These are phyloP conservation scores for Tilletia indica DNA, from an alignment of 1,284 basidiomycete genomes.

Conservation along the genomic window DNA sequence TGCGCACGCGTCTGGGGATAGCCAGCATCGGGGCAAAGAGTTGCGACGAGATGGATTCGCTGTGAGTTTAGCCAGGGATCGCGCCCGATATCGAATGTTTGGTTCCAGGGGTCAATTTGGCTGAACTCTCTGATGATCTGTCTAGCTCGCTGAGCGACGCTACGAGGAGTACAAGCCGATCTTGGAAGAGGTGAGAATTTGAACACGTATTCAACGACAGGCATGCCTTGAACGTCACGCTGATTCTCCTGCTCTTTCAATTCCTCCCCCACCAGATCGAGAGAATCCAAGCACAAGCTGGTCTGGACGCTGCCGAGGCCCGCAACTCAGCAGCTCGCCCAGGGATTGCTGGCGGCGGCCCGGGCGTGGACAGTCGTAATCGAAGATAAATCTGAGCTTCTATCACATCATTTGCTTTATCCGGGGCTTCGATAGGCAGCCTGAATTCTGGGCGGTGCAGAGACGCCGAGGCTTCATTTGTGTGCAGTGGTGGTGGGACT, in stretches of 20 bases:
- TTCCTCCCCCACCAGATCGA: slow-evolving; percentile 62
- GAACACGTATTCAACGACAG: too few relatives aligned
- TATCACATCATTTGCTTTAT: too few relatives aligned
- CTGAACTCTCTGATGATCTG: too few relatives aligned
- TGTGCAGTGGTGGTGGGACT: too few relatives aligned
- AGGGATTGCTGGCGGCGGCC: slow-evolving; percentile 49
- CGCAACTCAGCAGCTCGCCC: slow-evolving; percentile 57
- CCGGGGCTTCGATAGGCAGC: too few relatives aligned
- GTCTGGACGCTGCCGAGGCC: slow-evolving; percentile 81
- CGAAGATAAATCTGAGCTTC: slow-evolving; percentile 29
- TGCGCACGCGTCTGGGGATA: slow-evolving; percentile 62
- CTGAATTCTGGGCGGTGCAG: too few relatives aligned
- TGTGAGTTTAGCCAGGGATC: slow-evolving; percentile 21
- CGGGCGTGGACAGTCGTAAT: slow-evolving; percentile 52
- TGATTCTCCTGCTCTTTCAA: background rate
- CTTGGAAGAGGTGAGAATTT: slow-evolving; percentile 38
- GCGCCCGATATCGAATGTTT: slow-evolving; percentile 26
- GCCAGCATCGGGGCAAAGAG: slow-evolving; percentile 74
- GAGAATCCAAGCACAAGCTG: slow-evolving; percentile 78
- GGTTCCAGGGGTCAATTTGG: too few relatives aligned
- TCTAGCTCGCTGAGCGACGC: slow-evolving; percentile 41
- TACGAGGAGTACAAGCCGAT: slow-evolving; percentile 53
- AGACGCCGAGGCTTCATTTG: too few relatives aligned
- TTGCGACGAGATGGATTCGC: slow-evolving; percentile 68
- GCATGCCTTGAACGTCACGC: too few relatives aligned